phyloP scores from a whole-genome alignment of 768 basidiomycete genomes.

The Tricholoma terreum region DNA sequence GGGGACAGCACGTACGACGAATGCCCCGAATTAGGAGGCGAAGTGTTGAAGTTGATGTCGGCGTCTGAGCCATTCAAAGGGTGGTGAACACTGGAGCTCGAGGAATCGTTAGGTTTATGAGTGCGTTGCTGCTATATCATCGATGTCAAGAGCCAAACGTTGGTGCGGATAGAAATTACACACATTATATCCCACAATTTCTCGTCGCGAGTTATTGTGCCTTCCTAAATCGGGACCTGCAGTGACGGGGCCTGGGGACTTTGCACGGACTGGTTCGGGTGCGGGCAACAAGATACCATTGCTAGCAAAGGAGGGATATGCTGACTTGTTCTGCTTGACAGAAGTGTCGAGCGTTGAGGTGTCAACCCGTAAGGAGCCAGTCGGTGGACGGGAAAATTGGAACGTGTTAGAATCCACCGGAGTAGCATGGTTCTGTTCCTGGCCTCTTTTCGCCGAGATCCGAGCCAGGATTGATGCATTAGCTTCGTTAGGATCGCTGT shows the following conservation, averaged over 20 bases:
- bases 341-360: constrained; percentile 61
- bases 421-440: constrained; percentile 47
- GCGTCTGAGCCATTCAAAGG: constrained; percentile 75
- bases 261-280: constrained; percentile 55
- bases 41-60: constrained; percentile 55
- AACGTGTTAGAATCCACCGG: constrained; percentile 52
- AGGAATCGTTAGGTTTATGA: constrained; percentile 42
- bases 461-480: constrained; percentile 74
- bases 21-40: constrained; percentile 50
- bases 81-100: constrained; percentile 60
- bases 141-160: not conserved
- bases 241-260: constrained; percentile 78
- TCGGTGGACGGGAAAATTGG: constrained; percentile 62
- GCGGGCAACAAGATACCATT: constrained; percentile 58
- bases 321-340: constrained; percentile 80
- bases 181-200: constrained; percentile 75
- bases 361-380: constrained; percentile 71
- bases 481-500: constrained; percentile 77
- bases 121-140: constrained; percentile 33
- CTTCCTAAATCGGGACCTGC: constrained; percentile 84
- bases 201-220: constrained; percentile 65
- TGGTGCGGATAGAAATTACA: constrained; percentile 13
- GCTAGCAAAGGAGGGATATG: constrained; percentile 68
- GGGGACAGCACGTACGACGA: constrained; percentile 21
- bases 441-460: constrained; percentile 65